Percentiles rank a stretch among this genome's conserved stretches.
These are phyloP conservation scores for Penstemon barbatus DNA, from an alignment of 257 asterid species.

Conservation along the genomic window DNA sequence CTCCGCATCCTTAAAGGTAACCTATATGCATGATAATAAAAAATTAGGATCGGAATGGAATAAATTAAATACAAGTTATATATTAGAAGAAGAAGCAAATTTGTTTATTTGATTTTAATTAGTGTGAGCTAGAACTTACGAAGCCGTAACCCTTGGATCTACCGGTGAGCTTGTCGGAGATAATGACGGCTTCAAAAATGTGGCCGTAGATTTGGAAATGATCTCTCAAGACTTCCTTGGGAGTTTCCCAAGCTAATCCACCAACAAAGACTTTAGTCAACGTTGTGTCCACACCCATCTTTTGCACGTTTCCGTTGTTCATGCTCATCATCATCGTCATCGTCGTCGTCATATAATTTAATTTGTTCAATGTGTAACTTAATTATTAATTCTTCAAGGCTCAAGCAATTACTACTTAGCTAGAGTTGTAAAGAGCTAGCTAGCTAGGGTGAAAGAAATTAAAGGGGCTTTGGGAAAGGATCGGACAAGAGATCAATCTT, in stretches of 20 bases:
- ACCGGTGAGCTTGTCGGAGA: constrained; percentile 88
- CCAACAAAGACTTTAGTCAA: constrained; percentile 92
- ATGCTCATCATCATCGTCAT: constrained; percentile 29
- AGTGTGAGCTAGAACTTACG: constrained; percentile 33
- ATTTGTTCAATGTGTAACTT: too few species aligned
- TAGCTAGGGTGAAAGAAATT: too few species aligned
- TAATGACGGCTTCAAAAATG: constrained; percentile 91
- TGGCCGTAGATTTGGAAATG: constrained; percentile 82
- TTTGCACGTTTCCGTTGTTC: constrained; percentile 32
- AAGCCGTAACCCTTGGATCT: constrained; percentile 99
- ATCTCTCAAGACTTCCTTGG: constrained; percentile 68
- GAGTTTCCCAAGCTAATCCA: constrained; percentile 97
- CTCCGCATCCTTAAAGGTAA: constrained; percentile 81
- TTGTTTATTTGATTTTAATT: too few species aligned
- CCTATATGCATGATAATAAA: constrained; percentile 45
- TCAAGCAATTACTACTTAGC: too few species aligned
- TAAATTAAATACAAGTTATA: too few species aligned
- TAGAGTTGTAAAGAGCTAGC: too few species aligned
- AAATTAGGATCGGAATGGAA: too few species aligned
- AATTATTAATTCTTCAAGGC: too few species aligned
- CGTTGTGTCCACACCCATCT: constrained; percentile 44
- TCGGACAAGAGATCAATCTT: too few species aligned
- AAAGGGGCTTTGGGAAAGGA: constrained; percentile 21
- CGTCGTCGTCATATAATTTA: too few species aligned
- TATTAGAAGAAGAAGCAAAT: too few species aligned